Evolutionary conservation across 768 basidiomycete genomes (phyloP), one percentile per base, ranked within the genome.

Genomic region (Suillus alpinus): DNA sequence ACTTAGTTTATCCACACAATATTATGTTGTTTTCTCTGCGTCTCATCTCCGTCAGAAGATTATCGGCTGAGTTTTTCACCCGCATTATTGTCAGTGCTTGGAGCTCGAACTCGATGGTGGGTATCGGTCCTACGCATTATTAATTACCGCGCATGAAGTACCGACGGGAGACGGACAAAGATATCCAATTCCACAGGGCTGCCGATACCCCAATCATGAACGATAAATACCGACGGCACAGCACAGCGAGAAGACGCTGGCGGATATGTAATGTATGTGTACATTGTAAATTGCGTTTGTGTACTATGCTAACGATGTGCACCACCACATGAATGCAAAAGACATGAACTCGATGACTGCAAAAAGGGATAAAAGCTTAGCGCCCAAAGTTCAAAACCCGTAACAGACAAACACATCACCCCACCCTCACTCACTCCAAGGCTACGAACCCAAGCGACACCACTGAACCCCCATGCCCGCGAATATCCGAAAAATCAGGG

Each of bases 381-480:
- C 47, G 9, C 8, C 8, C 1, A 16, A 31, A 49, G 29, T 10
- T 31, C 47, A 50, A 50, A 31, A 9, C 26, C 18, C 47, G 2
- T 16, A 14, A 18, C 29, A 18, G 5, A 31, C 5, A 29, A 50
- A 14, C 16, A 39, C 29, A 8, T 10, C 31, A 57, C 47, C 2
- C 47, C 29, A 29, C 29, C 16, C 18, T 26, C 7, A 46, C 20
- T 49, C 63, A 62, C 52, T 53, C 80, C 65, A 80, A 68, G 51
- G 71, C 78, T 60, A 80, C 75, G 60, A 82, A 76, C 44, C 81
- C 80, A 57, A 86, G 78, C 43, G 84, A 86, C 64, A 83, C 75
- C 57, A 82, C 77, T 4, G 85, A 86, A 53, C 79, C 81, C 6
- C 3, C 20, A 37, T 55, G 16, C 6, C 6, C 23, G 40, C 77